phyloP scores from a whole-genome alignment of 495 filamentous ascomycete species.

The Penicillium taxi region DNA sequence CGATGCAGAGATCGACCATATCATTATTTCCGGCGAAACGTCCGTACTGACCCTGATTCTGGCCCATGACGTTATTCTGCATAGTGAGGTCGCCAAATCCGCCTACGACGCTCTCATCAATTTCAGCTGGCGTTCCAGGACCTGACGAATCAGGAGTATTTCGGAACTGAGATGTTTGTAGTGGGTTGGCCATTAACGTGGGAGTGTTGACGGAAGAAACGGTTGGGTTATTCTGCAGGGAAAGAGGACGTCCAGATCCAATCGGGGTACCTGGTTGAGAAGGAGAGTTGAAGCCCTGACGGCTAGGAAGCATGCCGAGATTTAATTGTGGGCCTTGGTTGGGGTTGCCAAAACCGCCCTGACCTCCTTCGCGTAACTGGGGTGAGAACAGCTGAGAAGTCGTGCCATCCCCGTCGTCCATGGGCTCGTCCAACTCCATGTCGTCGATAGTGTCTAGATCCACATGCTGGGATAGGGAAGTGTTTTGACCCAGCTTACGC shows the following conservation, averaged over 20 bases:
- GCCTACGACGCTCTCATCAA: conserved; percentile 52
- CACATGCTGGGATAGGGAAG: conserved; percentile 34
- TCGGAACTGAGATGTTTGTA: conserved; percentile 54
- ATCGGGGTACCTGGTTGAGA: conserved; percentile 85
- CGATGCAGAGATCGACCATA: conserved; percentile 73
- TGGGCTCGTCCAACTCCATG: conserved; percentile 92
- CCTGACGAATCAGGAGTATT: conserved; percentile 67
- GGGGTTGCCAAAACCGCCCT: conserved; percentile 64
- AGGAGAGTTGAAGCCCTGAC: conserved; percentile 67
- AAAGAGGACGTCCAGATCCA: conserved; percentile 51
- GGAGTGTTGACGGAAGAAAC: conserved; percentile 98
- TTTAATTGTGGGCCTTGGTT: conserved; percentile 63
- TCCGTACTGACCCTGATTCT: conserved; percentile 44
- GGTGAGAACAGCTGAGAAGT: conserved; percentile 52
- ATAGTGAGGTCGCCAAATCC: conserved; percentile 45
- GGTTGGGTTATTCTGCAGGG: conserved; percentile 86
- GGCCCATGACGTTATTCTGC: conserved; percentile 51
- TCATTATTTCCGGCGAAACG: conserved; percentile 41
- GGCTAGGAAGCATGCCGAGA: conserved; percentile 58
- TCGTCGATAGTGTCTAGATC: conserved; percentile 86
- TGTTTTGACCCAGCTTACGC: conserved; percentile 37
- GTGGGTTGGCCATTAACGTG: conserved; percentile 62
- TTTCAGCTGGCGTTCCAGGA: conserved; percentile 62
- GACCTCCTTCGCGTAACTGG: conserved; percentile 45
- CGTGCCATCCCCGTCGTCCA: conserved; percentile 55